Evolutionary conservation across 148 eudicot species (phyloP).

Genomic region (Cornus suecica): DNA sequence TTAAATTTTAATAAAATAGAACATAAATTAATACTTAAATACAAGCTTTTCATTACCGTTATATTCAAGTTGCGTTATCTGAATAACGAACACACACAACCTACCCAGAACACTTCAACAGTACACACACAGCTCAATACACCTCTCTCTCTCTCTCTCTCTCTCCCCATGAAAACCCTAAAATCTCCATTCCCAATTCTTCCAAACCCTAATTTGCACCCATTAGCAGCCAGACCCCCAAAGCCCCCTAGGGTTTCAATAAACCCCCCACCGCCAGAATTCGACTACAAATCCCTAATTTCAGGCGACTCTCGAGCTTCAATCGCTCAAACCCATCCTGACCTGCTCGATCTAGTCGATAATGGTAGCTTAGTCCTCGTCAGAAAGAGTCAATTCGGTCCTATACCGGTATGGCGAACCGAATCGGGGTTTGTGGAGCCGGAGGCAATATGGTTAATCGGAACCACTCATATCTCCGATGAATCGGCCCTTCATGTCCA

Average conservation of each 20-base stretch:
- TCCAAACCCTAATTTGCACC: neutral
- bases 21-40: too few species aligned
- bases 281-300: conserved; percentile 53
- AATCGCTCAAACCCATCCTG: conserved; percentile 55
- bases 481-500: conserved; percentile 60
- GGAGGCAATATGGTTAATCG: conserved; percentile 79
- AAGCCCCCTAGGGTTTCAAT: conserved; percentile 32
- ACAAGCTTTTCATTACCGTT: too few species aligned
- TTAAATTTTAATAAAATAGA: too few species aligned
- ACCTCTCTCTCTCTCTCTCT: conserved; percentile 2
- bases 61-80: too few species aligned
- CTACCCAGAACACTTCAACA: neutral
- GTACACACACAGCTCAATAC: neutral
- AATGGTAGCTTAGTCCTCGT: conserved; percentile 58
- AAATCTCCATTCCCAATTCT: conserved; percentile 8
- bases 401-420: conserved; percentile 80
- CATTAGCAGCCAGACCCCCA: conserved; percentile 1
- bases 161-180: conserved; percentile 15
- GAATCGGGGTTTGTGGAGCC: conserved; percentile 72
- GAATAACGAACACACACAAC: too few species aligned
- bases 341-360: conserved; percentile 65
- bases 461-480: conserved; percentile 62
- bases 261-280: conserved; percentile 61
- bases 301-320: conserved; percentile 34
- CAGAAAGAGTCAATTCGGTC: conserved; percentile 65